phyloP scores from a whole-genome alignment of 805 yeast genomes.

The Cephaloascus fragrans region DNA sequence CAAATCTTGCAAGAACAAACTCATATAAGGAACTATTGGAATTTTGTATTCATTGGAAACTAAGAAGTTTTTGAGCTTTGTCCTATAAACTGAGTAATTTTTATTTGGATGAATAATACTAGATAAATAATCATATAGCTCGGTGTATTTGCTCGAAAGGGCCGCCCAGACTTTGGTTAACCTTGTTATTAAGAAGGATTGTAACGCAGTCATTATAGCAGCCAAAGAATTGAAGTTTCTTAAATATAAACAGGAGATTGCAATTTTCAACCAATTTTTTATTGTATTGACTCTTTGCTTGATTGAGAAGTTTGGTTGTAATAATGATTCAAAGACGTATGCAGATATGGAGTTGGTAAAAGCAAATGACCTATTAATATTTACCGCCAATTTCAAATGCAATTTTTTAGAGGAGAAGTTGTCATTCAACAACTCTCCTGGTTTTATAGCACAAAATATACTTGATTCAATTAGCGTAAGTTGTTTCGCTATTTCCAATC shows the following conservation, averaged over 20 bases:
- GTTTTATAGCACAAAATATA: slow-evolving; percentile 51
- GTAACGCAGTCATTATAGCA: slow-evolving; percentile 68
- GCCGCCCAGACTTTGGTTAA: slow-evolving; percentile 49
- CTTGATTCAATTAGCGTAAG: slow-evolving; percentile 63
- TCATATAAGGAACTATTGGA: slow-evolving; percentile 71
- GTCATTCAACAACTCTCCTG: slow-evolving; percentile 57
- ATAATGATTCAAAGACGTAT: slow-evolving; percentile 61
- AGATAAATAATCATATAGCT: slow-evolving; percentile 52
- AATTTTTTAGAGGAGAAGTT: slow-evolving; percentile 54
- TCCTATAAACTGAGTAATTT: slow-evolving; percentile 61
- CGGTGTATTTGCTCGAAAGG: slow-evolving; percentile 48
- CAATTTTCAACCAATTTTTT: slow-evolving; percentile 66
- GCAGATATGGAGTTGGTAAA: slow-evolving; percentile 68
- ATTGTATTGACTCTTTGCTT: slow-evolving; percentile 45
- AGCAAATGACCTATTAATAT: slow-evolving; percentile 47
- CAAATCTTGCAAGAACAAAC: slow-evolving; percentile 66
- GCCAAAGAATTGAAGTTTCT: slow-evolving; percentile 74
- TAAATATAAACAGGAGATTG: slow-evolving; percentile 61
- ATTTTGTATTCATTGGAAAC: slow-evolving; percentile 36
- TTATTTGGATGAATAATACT: slow-evolving; percentile 68
- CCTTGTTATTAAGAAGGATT: slow-evolving; percentile 61
- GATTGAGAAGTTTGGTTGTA: slow-evolving; percentile 38
- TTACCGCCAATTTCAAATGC: slow-evolving; percentile 49
- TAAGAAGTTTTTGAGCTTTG: slow-evolving; percentile 47
- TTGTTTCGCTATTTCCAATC: slow-evolving; percentile 70